A percentile compares a stretch with the other conserved stretches of the same genome.
Evolutionary conservation across 768 basidiomycete species (phyloP).

Genomic region (Boletus vinaceobasis): DNA sequence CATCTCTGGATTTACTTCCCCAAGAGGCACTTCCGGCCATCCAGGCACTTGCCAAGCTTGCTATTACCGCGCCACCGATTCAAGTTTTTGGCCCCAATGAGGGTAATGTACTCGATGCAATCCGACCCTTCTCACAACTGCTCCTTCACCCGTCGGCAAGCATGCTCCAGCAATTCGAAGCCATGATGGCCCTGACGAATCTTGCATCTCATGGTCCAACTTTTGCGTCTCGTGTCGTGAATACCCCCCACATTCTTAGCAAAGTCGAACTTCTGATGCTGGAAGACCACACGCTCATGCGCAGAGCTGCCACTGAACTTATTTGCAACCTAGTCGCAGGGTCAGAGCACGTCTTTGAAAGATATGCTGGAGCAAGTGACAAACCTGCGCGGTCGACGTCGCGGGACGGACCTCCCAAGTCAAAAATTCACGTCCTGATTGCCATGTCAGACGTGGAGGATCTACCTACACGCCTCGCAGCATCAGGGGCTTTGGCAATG

Average conservation of each 20-base stretch:
- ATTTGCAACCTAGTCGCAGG: slow-evolving; percentile 87
- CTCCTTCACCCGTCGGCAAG: slow-evolving; percentile 66
- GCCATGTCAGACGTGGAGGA: slow-evolving; percentile 89
- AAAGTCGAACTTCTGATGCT: slow-evolving; percentile 71
- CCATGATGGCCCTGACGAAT: slow-evolving; percentile 95
- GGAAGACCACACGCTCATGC: slow-evolving; percentile 78
- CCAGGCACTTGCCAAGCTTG: slow-evolving; percentile 89
- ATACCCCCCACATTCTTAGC: slow-evolving; percentile 55
- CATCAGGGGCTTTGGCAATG: slow-evolving; percentile 84
- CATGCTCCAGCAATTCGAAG: slow-evolving; percentile 86
- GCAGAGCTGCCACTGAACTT: slow-evolving; percentile 86
- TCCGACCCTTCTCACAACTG: slow-evolving; percentile 74
- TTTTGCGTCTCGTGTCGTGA: slow-evolving; percentile 63
- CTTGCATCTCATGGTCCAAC: slow-evolving; percentile 74
- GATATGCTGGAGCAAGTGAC: slow-evolving; percentile 52
- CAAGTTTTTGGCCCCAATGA: slow-evolving; percentile 88
- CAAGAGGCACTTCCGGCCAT: slow-evolving; percentile 50
- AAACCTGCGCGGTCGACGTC: slow-evolving; percentile 42
- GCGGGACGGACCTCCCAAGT: slow-evolving; percentile 32
- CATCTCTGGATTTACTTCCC: slow-evolving; percentile 25
- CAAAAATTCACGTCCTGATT: slow-evolving; percentile 76
- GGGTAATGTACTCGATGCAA: slow-evolving; percentile 74
- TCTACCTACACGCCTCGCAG: slow-evolving; percentile 79
- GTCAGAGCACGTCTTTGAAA: slow-evolving; percentile 70
- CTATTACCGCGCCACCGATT: slow-evolving; percentile 87